phyloP scores from a whole-genome alignment of 768 basidiomycete genomes.

The Lentinula lateritia region DNA sequence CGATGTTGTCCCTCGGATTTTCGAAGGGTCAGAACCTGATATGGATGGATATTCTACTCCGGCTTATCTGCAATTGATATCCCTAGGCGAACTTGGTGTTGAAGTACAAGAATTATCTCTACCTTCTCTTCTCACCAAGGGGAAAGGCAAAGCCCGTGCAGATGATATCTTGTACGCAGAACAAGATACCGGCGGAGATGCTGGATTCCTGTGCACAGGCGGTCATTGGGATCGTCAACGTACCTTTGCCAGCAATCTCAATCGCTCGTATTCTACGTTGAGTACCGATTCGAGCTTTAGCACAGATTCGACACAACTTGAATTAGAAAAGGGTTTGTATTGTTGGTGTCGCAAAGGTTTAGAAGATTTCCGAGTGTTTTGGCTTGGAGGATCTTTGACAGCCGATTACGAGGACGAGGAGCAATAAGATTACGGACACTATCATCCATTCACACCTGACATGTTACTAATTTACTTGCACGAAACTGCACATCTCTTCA shows the following conservation, averaged over 20 bases:
- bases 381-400: conserved; percentile 60
- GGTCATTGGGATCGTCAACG: conserved; percentile 45
- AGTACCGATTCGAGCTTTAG: conserved; percentile 37
- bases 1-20: conserved; percentile 48
- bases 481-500: neutral
- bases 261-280: conserved; percentile 37
- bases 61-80: conserved; percentile 63
- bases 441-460: neutral
- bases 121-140: conserved; percentile 49
- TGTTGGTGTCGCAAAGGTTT: conserved; percentile 72
- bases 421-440: neutral
- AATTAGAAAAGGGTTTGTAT: conserved; percentile 63
- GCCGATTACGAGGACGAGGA: conserved; percentile 25
- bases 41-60: conserved; percentile 17
- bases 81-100: conserved; percentile 64
- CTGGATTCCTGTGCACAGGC: conserved; percentile 49
- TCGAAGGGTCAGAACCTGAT: conserved; percentile 24
- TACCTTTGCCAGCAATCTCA: conserved; percentile 24
- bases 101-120: conserved; percentile 69
- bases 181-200: conserved; percentile 60
- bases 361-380: conserved; percentile 78
- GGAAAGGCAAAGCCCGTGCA: conserved; percentile 32
- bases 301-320: conserved; percentile 46
- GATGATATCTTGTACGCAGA: conserved; percentile 50
- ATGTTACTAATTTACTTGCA: no score